Percentiles rank a stretch among this genome's conserved stretches.
Conservation (phyloP, 2,329 filamentous ascomycete species). For the Fusarium succisae region DNA sequence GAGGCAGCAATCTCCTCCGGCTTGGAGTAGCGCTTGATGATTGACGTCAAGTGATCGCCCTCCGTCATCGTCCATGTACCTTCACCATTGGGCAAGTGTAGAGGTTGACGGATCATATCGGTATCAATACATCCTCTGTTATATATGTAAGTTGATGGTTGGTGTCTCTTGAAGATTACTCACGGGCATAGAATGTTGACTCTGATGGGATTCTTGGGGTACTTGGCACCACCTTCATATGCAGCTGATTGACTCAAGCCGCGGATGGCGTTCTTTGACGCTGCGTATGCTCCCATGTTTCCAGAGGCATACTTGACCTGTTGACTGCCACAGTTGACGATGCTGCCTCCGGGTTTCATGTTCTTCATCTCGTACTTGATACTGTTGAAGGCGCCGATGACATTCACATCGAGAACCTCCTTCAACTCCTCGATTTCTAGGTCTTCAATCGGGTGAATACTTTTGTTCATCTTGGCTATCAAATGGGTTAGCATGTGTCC, state of each 20-base stretch:
- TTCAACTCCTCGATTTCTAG: slow-evolving; percentile 37
- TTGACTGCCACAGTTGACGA: slow-evolving; percentile 59
- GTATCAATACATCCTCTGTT: slow-evolving; percentile 41
- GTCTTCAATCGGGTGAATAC: slow-evolving; percentile 38
- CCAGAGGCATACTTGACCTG: slow-evolving; percentile 52
- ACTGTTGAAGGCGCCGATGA: slow-evolving; percentile 41
- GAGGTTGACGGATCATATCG: slow-evolving; percentile 43
- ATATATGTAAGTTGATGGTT: background rate
- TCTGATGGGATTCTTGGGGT: slow-evolving; percentile 39
- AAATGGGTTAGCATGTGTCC: background rate
- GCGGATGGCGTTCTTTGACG: slow-evolving; percentile 46
- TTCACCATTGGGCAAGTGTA: slow-evolving; percentile 37
- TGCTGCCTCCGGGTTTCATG: slow-evolving; percentile 55
- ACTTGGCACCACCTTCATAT: slow-evolving; percentile 41
- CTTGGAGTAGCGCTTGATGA: slow-evolving; percentile 42
- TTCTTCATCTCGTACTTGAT: slow-evolving; percentile 43
- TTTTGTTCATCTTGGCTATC: slow-evolving; percentile 40
- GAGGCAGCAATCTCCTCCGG: slow-evolving; percentile 44
- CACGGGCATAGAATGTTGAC: slow-evolving; percentile 39
- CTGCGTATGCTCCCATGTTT: slow-evolving; percentile 46
- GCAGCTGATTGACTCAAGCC: slow-evolving; percentile 43
- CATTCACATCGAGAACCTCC: slow-evolving; percentile 38
- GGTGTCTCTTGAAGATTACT: background rate
- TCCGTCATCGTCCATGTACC: slow-evolving; percentile 42
- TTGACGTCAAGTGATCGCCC: slow-evolving; percentile 37